These are phyloP conservation scores for Streptanthus diversifolius DNA, from an alignment of 345 rosid genomes.

Conservation along the genomic window DNA sequence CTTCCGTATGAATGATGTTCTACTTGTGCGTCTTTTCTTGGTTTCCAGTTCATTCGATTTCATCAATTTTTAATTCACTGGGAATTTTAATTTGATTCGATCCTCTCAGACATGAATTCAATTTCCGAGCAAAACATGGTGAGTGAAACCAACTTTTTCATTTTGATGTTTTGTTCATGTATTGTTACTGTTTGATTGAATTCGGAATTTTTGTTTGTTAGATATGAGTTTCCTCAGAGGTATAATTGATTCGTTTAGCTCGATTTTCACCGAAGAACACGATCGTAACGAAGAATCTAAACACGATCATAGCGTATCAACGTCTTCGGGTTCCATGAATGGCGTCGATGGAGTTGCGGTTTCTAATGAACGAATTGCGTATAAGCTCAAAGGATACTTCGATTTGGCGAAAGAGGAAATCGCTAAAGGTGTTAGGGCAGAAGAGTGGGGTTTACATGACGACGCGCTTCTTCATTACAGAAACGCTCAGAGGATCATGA, in stretches of 20 bases:
- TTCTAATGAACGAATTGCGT: conserved; percentile 75
- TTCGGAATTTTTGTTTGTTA: conserved; percentile 25
- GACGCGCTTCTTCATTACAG: conserved; percentile 74
- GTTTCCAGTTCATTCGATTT: background rate
- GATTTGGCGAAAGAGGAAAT: conserved; percentile 87
- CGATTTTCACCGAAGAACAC: conserved; percentile 41
- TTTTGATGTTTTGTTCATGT: conserved; percentile 37
- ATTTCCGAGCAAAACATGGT: conserved; percentile 10
- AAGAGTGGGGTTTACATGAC: conserved; percentile 84
- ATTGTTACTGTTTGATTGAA: conserved; percentile 49
- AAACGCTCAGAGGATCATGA: conserved; percentile 69
- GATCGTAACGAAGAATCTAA: conserved; percentile 28
- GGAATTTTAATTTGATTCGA: conserved; percentile 1
- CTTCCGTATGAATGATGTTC: background rate
- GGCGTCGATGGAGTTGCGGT: conserved; percentile 38
- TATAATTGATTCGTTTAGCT: conserved; percentile 58
- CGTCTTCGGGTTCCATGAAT: conserved; percentile 42
- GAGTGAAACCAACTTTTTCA: background rate
- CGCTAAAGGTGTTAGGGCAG: conserved; percentile 73
- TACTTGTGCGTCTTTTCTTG: background rate
- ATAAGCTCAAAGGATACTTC: conserved; percentile 83
- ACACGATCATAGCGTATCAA: conserved; percentile 27
- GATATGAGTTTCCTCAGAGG: conserved; percentile 65
- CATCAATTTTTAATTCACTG: background rate
- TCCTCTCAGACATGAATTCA: conserved; percentile 19